These are phyloP conservation scores for Pseudozyma sp. DNA, from an alignment of 1,284 basidiomycete species.

Conservation along the genomic window DNA sequence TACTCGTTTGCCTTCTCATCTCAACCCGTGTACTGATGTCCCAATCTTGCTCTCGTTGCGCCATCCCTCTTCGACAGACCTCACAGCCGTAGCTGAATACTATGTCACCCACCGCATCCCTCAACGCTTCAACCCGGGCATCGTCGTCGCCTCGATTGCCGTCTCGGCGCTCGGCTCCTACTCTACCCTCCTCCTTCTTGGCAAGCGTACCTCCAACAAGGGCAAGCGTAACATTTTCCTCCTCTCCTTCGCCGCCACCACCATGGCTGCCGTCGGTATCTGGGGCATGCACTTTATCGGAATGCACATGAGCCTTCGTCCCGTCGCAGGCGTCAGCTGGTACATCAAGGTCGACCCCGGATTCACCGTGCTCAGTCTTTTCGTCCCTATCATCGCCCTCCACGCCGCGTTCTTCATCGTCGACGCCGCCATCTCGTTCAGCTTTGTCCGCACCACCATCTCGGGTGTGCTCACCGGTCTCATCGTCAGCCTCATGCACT, in stretches of 20 bases:
- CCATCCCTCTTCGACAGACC: constrained; percentile 23
- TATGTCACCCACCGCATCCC: constrained; percentile 69
- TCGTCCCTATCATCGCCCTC: constrained; percentile 71
- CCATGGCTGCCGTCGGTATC: constrained; percentile 65
- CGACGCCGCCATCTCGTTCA: constrained; percentile 70
- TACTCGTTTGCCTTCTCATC: not conserved
- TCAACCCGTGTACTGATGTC: not conserved
- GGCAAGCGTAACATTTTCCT: constrained; percentile 70
- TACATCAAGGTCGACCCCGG: constrained; percentile 70
- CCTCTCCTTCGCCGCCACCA: constrained; percentile 73
- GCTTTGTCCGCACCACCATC: constrained; percentile 69
- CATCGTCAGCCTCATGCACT: constrained; percentile 76
- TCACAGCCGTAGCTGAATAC: constrained; percentile 67
- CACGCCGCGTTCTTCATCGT: constrained; percentile 71
- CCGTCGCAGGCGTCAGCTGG: constrained; percentile 69
- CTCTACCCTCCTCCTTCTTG: constrained; percentile 71
- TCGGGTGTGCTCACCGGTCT: constrained; percentile 80
- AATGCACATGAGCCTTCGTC: constrained; percentile 70
- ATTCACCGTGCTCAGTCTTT: constrained; percentile 71
- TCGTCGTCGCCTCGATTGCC: constrained; percentile 71
- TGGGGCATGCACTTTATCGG: constrained; percentile 71
- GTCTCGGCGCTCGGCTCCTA: constrained; percentile 72
- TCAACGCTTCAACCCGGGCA: constrained; percentile 69
- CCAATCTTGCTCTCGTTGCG: not conserved
- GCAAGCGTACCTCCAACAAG: constrained; percentile 70